These are phyloP conservation scores for Flueggea neowawraea DNA, from an alignment of 441 rosid species.

Conservation along the genomic window DNA sequence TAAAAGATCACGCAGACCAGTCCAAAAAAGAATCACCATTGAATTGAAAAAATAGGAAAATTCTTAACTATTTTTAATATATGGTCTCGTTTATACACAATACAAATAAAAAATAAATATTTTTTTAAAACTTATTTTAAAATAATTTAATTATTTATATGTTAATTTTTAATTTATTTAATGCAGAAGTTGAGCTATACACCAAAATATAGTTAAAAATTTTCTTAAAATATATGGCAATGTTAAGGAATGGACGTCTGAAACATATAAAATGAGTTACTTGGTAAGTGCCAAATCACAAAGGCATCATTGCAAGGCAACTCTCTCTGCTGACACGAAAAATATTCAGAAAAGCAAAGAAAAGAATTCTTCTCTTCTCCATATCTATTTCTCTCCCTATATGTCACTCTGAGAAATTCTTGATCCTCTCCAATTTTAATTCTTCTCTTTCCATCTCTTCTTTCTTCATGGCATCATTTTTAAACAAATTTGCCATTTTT, in stretches of 20 bases:
- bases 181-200: neutral
- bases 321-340: conserved; percentile 7
- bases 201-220: too few relatives aligned
- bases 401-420: conserved; percentile 21
- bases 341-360: conserved; percentile 55
- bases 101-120: too few relatives aligned
- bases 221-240: too few relatives aligned
- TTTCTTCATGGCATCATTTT: conserved; percentile 29
- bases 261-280: neutral
- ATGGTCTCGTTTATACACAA: too few relatives aligned
- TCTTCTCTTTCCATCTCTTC: conserved; percentile 9
- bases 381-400: conserved; percentile 20
- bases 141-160: too few relatives aligned
- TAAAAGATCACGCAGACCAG: conserved; percentile 9
- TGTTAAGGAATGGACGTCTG: too few relatives aligned
- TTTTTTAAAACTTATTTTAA: too few relatives aligned
- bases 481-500: conserved; percentile 28
- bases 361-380: conserved; percentile 44
- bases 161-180: too few relatives aligned
- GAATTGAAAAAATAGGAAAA: conserved; percentile 1
- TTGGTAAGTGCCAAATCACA: conserved; percentile 28
- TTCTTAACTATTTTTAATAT: too few relatives aligned
- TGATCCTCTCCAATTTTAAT: neutral
- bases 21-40: conserved; percentile 1
- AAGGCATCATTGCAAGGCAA: conserved; percentile 19